phyloP scores from a whole-genome alignment of 176 grass and related monocot species.

The Chrysopogon serrulatus region DNA sequence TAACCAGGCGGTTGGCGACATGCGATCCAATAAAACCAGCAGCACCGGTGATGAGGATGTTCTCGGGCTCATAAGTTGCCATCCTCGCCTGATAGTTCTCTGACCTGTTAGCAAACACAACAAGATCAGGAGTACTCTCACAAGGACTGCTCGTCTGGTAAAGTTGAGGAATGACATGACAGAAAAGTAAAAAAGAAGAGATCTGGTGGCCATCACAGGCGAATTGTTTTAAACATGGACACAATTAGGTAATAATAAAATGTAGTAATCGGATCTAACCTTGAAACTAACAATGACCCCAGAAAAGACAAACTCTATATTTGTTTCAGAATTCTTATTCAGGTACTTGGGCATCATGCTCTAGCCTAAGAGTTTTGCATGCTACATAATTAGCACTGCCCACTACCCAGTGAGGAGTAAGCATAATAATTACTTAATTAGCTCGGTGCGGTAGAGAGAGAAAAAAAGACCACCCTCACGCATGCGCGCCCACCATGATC shows the following conservation, averaged over 20 bases:
- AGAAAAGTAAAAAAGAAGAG: background rate
- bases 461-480: background rate
- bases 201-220: background rate
- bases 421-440: too few relatives aligned
- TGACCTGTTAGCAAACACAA: background rate
- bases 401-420: background rate
- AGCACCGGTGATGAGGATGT: slow-evolving; percentile 73
- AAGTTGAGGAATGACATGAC: background rate
- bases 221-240: background rate
- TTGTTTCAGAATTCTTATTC: too few relatives aligned
- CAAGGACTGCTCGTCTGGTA: background rate
- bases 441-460: background rate
- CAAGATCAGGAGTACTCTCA: background rate
- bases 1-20: slow-evolving; percentile 64
- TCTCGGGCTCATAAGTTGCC: slow-evolving; percentile 61
- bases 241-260: background rate
- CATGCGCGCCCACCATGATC: background rate
- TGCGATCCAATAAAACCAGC: slow-evolving; percentile 80
- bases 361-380: background rate
- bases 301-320: background rate
- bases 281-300: background rate
- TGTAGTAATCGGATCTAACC: background rate
- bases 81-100: slow-evolving; percentile 23
- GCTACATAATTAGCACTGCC: background rate
- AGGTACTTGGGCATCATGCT: background rate